These are phyloP conservation scores for Cladosporium austrohemisphaericum DNA, from an alignment of 2,329 filamentous ascomycete species.

Conservation along the genomic window DNA sequence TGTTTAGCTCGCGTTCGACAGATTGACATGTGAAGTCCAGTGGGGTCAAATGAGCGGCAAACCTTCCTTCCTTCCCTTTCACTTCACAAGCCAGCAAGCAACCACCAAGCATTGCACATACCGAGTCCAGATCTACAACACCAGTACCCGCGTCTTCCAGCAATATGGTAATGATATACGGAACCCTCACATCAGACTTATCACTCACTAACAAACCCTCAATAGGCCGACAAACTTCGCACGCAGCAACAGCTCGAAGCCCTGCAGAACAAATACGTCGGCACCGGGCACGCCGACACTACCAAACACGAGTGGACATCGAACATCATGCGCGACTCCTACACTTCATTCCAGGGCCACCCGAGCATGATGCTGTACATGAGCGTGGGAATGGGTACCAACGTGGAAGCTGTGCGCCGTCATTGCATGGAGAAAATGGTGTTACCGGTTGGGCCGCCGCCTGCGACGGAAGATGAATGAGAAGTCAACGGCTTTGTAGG, in stretches of 20 bases:
- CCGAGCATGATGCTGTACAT: slow-evolving; percentile 85
- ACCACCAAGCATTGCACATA: too few relatives aligned
- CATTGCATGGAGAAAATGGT: slow-evolving; percentile 74
- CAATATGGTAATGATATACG: too few relatives aligned
- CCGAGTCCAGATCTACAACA: too few relatives aligned
- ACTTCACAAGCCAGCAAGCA: not conserved
- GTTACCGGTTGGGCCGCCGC: slow-evolving; percentile 48
- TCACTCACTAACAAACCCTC: not conserved
- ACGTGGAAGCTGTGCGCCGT: slow-evolving; percentile 69
- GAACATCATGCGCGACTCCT: slow-evolving; percentile 92
- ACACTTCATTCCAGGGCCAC: slow-evolving; percentile 84
- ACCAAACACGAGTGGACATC: slow-evolving; percentile 96
- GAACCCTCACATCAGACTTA: not conserved
- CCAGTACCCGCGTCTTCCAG: too few relatives aligned
- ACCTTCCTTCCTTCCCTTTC: not conserved
- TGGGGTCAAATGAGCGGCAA: not conserved
- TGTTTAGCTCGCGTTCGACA: slow-evolving; percentile 9
- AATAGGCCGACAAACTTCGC: slow-evolving; percentile 88
- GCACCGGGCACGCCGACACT: slow-evolving; percentile 93
- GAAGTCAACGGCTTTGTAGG: not conserved
- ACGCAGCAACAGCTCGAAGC: slow-evolving; percentile 96
- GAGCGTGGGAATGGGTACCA: slow-evolving; percentile 81
- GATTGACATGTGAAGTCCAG: slow-evolving; percentile 15
- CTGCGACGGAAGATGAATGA: slow-evolving; percentile 15
- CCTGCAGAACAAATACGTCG: slow-evolving; percentile 91